Base-by-base conservation (phyloP, 495 filamentous ascomycete genomes). In the Hyaloscypha finlandica region DNA sequence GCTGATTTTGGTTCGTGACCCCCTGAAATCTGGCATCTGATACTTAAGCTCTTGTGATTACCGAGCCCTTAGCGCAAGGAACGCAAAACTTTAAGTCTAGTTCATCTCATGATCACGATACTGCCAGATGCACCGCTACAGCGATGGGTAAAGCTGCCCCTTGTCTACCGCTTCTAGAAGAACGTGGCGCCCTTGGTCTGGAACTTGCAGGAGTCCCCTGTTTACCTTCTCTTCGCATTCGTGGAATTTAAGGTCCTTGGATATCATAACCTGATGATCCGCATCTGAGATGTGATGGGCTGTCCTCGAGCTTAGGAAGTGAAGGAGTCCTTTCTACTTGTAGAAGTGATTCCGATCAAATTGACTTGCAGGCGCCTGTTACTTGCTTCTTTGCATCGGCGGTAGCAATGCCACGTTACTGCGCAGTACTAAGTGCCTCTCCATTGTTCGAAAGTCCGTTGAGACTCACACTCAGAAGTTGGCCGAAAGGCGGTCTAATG, bases 51-150 rank as follows among this genome's bases (percentile, higher is more conserved):
- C 61, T 19, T 57, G 62, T 57, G 52, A 64, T 61, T 61, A 48
- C 59, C 59, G 59, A 61, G n/a, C 8, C 20, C 29, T 33, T 42
- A 51, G 33, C 39, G 59, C 35, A 42, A 48, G 59, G 59, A 20
- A 48, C 42, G 59, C 19, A 25, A 25, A 33, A 31, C 19, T 45
- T 48, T 64, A 39, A 55, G 48, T 64, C 53, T n/a, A 57, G 19
- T 20, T 57, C 62, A 57, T 30, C 62, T 25, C 48, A 64, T 64
- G 62, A 64, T 57, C 51, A 37, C 4, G 0, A 35, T 6, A 20
- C 8, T 59, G 56, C 56, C 30, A 35, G 12, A 32, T 39, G 31
- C 52, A 57, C n/a, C 57, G 19, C 52, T 29, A 45, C 62, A 9
- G n/a, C 53, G 12, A 32, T 42, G 25, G 32, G 31, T 35, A 4